These are phyloP conservation scores for Rugonectria rugulosa DNA, from an alignment of 2,329 filamentous ascomycete genomes.

Conservation along the genomic window DNA sequence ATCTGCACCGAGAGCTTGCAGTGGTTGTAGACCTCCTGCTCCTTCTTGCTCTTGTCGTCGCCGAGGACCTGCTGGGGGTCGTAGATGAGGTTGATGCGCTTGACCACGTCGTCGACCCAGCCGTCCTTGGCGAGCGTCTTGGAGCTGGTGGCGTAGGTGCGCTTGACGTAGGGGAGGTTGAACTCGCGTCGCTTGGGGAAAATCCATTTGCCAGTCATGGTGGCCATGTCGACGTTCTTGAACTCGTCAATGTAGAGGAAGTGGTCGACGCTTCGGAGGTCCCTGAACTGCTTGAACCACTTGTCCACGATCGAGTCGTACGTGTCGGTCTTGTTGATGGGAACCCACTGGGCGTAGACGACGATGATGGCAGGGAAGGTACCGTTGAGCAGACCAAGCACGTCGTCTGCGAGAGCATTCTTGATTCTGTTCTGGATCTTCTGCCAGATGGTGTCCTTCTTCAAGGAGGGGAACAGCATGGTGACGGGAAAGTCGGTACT, in stretches of 20 bases:
- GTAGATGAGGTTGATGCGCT: neutral
- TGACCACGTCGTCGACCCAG: neutral
- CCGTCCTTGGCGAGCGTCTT: neutral
- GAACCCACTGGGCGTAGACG: constrained; percentile 59
- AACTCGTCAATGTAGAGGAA: constrained; percentile 40
- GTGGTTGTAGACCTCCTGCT: no score
- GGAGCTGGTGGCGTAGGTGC: neutral
- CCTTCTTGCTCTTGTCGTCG: neutral
- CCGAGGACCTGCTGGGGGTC: neutral
- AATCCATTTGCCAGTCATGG: constrained; percentile 52
- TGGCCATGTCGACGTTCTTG: constrained; percentile 51
- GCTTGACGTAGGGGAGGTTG: neutral
- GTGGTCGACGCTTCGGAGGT: constrained; percentile 40
- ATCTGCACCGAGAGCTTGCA: neutral
- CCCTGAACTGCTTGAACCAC: constrained; percentile 52
- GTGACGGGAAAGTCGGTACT: constrained; percentile 49
- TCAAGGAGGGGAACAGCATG: constrained; percentile 46
- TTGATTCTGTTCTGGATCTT: constrained; percentile 45
- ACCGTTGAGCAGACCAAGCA: constrained; percentile 45
- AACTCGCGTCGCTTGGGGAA: neutral
- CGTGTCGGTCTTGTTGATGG: constrained; percentile 45
- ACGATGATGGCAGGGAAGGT: constrained; percentile 51
- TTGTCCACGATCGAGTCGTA: constrained; percentile 43
- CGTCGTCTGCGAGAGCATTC: constrained; percentile 45
- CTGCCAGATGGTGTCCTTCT: constrained; percentile 33